Evolutionary conservation across 139 green algal species (phyloP).

Genomic region (Picochlorum sp.): DNA sequence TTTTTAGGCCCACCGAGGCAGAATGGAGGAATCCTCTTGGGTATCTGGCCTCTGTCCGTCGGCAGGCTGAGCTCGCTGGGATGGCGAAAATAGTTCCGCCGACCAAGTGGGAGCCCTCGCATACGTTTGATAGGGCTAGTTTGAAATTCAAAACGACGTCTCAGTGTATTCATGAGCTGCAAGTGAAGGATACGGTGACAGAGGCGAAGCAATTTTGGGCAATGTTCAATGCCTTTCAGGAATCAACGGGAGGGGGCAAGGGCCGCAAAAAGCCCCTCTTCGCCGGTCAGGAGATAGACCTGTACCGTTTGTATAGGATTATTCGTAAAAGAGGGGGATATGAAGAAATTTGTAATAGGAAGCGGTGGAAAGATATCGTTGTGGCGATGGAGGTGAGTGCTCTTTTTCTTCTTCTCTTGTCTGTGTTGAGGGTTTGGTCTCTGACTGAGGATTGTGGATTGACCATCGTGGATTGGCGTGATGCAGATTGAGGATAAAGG

Average conservation of each 20-base stretch:
- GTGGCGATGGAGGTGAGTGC: conserved; percentile 47
- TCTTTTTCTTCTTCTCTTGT: background rate
- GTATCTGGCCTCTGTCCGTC: conserved; percentile 55
- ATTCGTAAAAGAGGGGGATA: conserved; percentile 65
- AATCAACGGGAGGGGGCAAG: conserved; percentile 22
- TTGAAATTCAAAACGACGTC: conserved; percentile 63
- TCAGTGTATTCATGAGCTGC: conserved; percentile 75
- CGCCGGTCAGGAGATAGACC: conserved; percentile 58
- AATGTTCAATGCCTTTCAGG: conserved; percentile 48
- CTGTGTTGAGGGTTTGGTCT: background rate
- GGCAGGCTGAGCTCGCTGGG: conserved; percentile 44
- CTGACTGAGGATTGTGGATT: background rate
- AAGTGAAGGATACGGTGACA: conserved; percentile 28
- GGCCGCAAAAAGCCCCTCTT: conserved; percentile 49
- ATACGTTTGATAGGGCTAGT: conserved; percentile 41
- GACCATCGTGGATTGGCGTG: background rate
- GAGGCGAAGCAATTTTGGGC: conserved; percentile 39
- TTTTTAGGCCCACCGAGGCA: conserved; percentile 55
- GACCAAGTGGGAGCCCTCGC: conserved; percentile 49
- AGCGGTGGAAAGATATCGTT: conserved; percentile 67
- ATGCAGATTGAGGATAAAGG: conserved; percentile 40
- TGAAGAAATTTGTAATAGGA: conserved; percentile 47
- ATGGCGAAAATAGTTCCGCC: conserved; percentile 70
- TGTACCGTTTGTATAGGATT: conserved; percentile 49
- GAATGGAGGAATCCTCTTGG: conserved; percentile 61